Evolutionary conservation across 140 eudicot species (phyloP).

Genomic region (Anethum foeniculum): DNA sequence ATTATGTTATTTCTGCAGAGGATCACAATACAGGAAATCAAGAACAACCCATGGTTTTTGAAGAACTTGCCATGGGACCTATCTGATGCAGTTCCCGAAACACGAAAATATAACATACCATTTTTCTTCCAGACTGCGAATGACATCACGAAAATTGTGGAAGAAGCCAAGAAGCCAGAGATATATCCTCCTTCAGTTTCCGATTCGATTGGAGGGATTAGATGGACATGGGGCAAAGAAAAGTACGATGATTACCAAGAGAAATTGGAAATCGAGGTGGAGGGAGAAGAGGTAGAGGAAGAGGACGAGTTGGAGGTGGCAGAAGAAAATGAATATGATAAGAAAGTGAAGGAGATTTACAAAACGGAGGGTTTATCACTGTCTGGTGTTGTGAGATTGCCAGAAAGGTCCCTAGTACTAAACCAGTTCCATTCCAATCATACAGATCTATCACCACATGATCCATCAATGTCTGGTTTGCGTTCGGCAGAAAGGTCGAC

Average conservation of each 20-base stretch:
- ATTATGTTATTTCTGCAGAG: conserved; percentile 39
- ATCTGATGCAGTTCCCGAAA: conserved; percentile 33
- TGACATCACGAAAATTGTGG: conserved; percentile 66
- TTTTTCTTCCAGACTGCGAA: conserved; percentile 41
- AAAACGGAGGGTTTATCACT: not conserved
- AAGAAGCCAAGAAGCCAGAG: conserved; percentile 40
- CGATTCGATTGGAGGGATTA: conserved; percentile 49
- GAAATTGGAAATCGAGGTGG: conserved; percentile 34
- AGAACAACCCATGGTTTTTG: conserved; percentile 81
- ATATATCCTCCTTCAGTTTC: conserved; percentile 49
- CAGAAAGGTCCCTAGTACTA: not conserved
- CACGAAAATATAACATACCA: too few species aligned
- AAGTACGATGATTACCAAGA: conserved; percentile 50
- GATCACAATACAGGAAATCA: conserved; percentile 60
- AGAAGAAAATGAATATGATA: conserved; percentile 27
- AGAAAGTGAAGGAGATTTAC: conserved; percentile 50
- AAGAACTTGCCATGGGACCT: conserved; percentile 75
- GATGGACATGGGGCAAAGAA: conserved; percentile 44
- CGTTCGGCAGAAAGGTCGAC: not conserved
- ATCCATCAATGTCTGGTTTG: not conserved
- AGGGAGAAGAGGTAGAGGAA: conserved; percentile 57
- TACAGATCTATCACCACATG: not conserved
- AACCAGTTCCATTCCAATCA: not conserved
- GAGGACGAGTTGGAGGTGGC: conserved; percentile 47
- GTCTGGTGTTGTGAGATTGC: not conserved